These are phyloP conservation scores for Fusarium sp. DNA, from an alignment of 2,329 filamentous ascomycete genomes.

Conservation along the genomic window DNA sequence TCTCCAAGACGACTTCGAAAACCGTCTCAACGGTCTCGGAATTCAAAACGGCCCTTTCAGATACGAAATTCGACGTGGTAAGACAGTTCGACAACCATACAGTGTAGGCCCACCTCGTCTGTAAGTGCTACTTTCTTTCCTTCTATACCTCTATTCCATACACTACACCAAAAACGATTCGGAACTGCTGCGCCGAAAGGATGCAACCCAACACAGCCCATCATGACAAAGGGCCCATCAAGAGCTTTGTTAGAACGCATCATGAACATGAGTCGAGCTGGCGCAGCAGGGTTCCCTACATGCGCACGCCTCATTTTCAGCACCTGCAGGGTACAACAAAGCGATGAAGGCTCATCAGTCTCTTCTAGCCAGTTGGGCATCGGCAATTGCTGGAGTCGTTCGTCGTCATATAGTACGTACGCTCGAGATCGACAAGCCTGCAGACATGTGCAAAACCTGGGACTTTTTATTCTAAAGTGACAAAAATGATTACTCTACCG, in stretches of 20 bases:
- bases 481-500: not conserved
- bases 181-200: not conserved
- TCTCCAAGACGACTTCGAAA: slow-evolving; percentile 41
- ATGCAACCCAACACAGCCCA: slow-evolving; percentile 2
- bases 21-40: slow-evolving; percentile 44
- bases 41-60: slow-evolving; percentile 42
- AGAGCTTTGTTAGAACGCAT: slow-evolving; percentile 11
- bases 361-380: not conserved
- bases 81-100: slow-evolving; percentile 44
- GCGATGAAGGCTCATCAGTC: slow-evolving; percentile 9
- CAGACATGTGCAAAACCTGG: not conserved
- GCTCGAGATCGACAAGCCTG: slow-evolving; percentile 3
- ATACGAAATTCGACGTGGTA: slow-evolving; percentile 47
- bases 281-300: slow-evolving; percentile 17
- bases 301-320: slow-evolving; percentile 1
- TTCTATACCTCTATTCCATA: not conserved
- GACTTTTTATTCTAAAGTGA: not conserved
- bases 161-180: not conserved
- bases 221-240: not conserved
- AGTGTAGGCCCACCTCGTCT: slow-evolving; percentile 35
- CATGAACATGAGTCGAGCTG: slow-evolving; percentile 14
- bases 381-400: slow-evolving; percentile 11
- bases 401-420: slow-evolving; percentile 20
- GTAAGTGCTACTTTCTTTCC: slow-evolving; percentile 41
- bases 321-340: slow-evolving; percentile 10